These are phyloP conservation scores for Boeremia lycopersici DNA, from an alignment of 2,329 filamentous ascomycete species.

Conservation along the genomic window DNA sequence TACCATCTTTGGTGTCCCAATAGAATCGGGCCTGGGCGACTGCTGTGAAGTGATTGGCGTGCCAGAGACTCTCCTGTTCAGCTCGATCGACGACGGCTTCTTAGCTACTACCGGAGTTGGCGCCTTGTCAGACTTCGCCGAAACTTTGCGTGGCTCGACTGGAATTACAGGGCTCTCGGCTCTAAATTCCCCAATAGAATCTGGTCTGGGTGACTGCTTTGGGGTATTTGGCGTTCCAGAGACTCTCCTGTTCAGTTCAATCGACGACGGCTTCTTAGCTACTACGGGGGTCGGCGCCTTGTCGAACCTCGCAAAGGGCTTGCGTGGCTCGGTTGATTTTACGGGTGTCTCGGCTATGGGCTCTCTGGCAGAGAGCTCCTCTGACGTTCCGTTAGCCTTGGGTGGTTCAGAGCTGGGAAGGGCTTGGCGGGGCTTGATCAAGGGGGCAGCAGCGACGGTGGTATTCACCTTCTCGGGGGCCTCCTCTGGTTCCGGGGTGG, in stretches of 20 bases:
- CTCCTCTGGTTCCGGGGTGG: conserved; percentile 28
- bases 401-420: conserved; percentile 42
- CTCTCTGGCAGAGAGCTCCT: conserved; percentile 32
- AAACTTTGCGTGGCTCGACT: not conserved
- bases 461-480: conserved; percentile 33
- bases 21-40: conserved; percentile 33
- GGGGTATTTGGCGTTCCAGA: conserved; percentile 23
- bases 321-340: conserved; percentile 35
- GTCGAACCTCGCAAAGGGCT: conserved; percentile 30
- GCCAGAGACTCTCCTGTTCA: conserved; percentile 24
- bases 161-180: too few species aligned
- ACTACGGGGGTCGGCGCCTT: conserved; percentile 25
- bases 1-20: conserved; percentile 29
- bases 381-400: conserved; percentile 37
- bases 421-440: conserved; percentile 43
- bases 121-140: not conserved
- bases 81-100: conserved; percentile 27
- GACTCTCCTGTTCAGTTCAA: conserved; percentile 27
- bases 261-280: conserved; percentile 25
- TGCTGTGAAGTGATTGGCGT: conserved; percentile 22
- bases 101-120: conserved; percentile 23
- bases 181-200: conserved; percentile 18
- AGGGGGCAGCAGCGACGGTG: conserved; percentile 31
- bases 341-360: conserved; percentile 38
- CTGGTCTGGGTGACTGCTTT: conserved; percentile 32